Percentiles rank a stretch among this genome's conserved stretches.
phyloP scores from a whole-genome alignment of 2,329 filamentous ascomycete genomes.

The Fusarium pseudograminearum region DNA sequence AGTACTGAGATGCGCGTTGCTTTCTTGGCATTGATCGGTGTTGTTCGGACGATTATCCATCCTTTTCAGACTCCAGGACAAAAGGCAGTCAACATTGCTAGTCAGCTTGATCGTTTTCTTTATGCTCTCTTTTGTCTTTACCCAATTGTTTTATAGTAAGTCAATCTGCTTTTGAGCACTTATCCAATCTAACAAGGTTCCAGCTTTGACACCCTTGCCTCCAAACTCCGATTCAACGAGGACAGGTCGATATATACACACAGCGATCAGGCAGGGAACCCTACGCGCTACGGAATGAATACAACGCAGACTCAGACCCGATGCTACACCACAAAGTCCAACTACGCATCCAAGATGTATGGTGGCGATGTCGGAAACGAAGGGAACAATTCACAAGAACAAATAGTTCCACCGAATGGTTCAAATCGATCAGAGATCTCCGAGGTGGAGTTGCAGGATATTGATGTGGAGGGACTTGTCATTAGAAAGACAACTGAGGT shows the following conservation, averaged over 20 bases:
- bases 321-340: constrained; percentile 18
- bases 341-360: constrained; percentile 18
- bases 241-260: constrained; percentile 23
- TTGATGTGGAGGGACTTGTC: constrained; percentile 25
- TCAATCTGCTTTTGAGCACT: rapidly evolving
- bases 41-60: constrained; percentile 56
- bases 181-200: not conserved
- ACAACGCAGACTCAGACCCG: constrained; percentile 13
- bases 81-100: constrained; percentile 51
- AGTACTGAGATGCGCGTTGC: constrained; percentile 57
- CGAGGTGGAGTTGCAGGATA: constrained; percentile 23
- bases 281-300: constrained; percentile 7
- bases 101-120: constrained; percentile 56
- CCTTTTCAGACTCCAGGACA: constrained; percentile 54
- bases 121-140: constrained; percentile 58
- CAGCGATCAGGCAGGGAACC: constrained; percentile 8
- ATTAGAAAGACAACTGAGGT: constrained; percentile 43
- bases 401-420: constrained; percentile 19
- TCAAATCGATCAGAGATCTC: constrained; percentile 24
- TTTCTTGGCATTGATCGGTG: constrained; percentile 53
- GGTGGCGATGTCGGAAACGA: constrained; percentile 2
- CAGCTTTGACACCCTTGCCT: constrained; percentile 52
- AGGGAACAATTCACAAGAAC: constrained; percentile 23
- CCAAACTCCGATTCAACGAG: constrained; percentile 46
- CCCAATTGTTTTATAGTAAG: constrained; percentile 56